Base-by-base conservation (phyloP, 2,329 filamentous ascomycete species). In the Canariomyces notabilis region DNA sequence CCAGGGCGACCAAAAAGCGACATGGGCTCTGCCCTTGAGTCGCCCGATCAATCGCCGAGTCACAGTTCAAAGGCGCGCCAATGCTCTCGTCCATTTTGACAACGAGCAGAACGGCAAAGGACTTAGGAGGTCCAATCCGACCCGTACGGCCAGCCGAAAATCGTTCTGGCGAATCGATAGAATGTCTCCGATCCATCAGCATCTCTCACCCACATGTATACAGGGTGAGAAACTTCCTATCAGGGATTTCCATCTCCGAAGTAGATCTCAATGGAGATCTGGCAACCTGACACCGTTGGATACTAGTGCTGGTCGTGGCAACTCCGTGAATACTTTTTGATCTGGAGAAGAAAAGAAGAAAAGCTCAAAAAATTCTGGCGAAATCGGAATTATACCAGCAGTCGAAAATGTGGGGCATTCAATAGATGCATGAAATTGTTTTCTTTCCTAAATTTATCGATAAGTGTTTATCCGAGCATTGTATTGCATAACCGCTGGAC, bases 271-370 rank as follows among this genome's bases (percentile, higher is more conserved):
- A 50, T 43, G 47, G 67, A 69, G 73, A 75, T 74, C 61, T 64
- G 77, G 77, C 77, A 80, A 80, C 77, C 62, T 75, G 67, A 75
- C 77, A 79, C 76, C 76, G 77, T 80, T 63, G 68, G 61, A 60
- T 57, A 45, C 73, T 71, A 68, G 70, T 79, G 76, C 75, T 68
- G 76, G 77, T 80, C 77, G 77, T 80, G 77, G 77, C 77, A 68
- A 68, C 74, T 78, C 74, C 67, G 68, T 78, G 69, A 64, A 70
- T 66, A 71, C 75, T 80, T 80, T 80, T 80, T 80, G 76, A 80
- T 80, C 68, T 72, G 59, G 66, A 56, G 66, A 72, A 69, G 68
- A 65, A 69, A 72, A 67, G 66, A 67, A 66, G 62, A 63, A 62
- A 65, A 65, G 66, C 62, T 53, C 37, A 57, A 58, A 61, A 58